Evolutionary conservation across 2,329 filamentous ascomycete species (phyloP), one percentile per base, ranked within the genome.

Genomic region (Domatiomyces catenatus): DNA sequence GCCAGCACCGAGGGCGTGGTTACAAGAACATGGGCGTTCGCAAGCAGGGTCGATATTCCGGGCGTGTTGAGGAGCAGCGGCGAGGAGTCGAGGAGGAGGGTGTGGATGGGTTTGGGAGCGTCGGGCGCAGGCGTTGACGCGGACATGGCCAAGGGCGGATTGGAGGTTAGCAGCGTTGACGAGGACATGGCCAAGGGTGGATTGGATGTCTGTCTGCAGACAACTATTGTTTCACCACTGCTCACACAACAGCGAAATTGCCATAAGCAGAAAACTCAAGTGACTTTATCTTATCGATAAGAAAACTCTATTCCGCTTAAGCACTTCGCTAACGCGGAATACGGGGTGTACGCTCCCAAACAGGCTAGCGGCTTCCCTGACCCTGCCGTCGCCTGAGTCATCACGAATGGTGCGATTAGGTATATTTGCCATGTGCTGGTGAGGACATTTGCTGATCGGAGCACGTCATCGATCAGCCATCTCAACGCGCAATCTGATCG

Each of bases 51-150:
- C 45, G 86, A 93, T 20, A 92, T 79, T 8, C 86, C 74, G 10
- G 90, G 87, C 57, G 92, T 83, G 69, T 95, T 95, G 64, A 90
- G 90, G 66, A 98, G 89, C 54, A 98, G 80, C 6, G 90, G 88
- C 22, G 89, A 90, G 2, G 92, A 84, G 64, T 98, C 92, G 58
- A 98, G 76, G 24, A 96, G 77, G 48, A 96, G 79, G 49, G 83
- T 84, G 69, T 93, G 81, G 47, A 94, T 80, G 0, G 82, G 76
- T 64, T 89, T 94, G 54, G 66, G 17, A 5, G 22, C 17, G 6
- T 19, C 49, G 2, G 8, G 24, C 12, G 19, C 10, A 28, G 24
- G 8, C 5, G 32, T 17, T 24, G 49, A 19, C 20, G 43, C 1
- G 17, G 43, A 8, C 43, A 45, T 45, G 18, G 43, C 4, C 10